These are phyloP conservation scores for Paramecium bursaria DNA, from an alignment of 73 alveolate genomes.

Conservation along the genomic window DNA sequence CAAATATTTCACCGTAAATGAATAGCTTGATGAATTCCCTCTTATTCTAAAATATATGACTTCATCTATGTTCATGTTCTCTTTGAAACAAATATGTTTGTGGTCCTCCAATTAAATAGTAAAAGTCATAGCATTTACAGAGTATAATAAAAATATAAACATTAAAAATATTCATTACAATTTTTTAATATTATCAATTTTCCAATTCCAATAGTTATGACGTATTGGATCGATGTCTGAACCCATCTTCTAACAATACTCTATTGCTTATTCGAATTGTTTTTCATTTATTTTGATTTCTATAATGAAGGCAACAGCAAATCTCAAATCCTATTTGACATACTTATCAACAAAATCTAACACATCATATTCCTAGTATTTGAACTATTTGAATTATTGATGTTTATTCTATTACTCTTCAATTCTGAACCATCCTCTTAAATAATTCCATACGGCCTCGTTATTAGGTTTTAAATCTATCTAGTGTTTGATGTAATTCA, in stretches of 20 bases:
- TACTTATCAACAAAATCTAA: slow-evolving; percentile 19
- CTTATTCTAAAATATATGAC: too few species aligned
- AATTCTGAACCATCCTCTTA: slow-evolving; percentile 83
- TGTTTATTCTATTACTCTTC: slow-evolving; percentile 2
- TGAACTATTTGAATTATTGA: not conserved
- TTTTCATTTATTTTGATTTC: not conserved
- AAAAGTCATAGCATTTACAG: too few species aligned
- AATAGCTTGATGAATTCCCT: too few species aligned
- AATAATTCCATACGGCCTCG: slow-evolving; percentile 93
- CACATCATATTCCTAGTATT: not conserved
- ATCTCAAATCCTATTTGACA: not conserved
- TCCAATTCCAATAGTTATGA: slow-evolving; percentile 59
- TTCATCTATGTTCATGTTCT: too few species aligned
- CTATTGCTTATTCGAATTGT: slow-evolving; percentile 20
- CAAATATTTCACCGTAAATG: too few species aligned
- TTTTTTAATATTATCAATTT: too few species aligned
- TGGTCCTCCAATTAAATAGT: too few species aligned
- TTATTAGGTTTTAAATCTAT: slow-evolving; percentile 71
- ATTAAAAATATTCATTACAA: too few species aligned
- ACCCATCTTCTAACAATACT: not conserved
- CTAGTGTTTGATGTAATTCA: slow-evolving; percentile 71
- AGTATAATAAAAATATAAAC: too few species aligned
- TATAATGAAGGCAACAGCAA: slow-evolving; percentile 2
- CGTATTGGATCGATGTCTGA: slow-evolving; percentile 53
- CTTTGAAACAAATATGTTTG: too few species aligned